Percentiles rank a stretch among this genome's conserved stretches.
These are phyloP conservation scores for Diaporthe sp. DNA, from an alignment of 2,329 filamentous ascomycete genomes.

Conservation along the genomic window DNA sequence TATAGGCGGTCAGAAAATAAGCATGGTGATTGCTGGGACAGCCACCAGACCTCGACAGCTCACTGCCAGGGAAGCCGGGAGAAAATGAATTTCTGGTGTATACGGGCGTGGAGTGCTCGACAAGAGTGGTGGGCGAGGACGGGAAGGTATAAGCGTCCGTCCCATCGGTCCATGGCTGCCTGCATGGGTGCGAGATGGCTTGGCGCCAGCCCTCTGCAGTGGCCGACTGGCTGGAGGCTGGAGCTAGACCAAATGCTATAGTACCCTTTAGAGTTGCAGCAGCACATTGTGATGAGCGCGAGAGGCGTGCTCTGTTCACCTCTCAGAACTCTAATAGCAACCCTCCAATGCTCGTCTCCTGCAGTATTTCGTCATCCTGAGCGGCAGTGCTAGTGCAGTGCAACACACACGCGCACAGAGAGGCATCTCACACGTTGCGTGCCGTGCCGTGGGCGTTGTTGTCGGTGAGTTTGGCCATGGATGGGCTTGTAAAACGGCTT, in stretches of 20 bases:
- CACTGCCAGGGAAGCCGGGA: neutral
- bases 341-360: neutral
- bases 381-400: conserved; percentile 32
- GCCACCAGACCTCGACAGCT: conserved; percentile 16
- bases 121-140: conserved; percentile 1
- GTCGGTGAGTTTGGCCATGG: neutral
- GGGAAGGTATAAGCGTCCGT: conserved; percentile 13
- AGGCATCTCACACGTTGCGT: neutral
- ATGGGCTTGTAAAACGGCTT: neutral
- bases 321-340: conserved; percentile 10
- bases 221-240: conserved; percentile 14
- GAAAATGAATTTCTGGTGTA: neutral
- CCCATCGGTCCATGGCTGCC: neutral
- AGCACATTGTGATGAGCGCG: conserved; percentile 17
- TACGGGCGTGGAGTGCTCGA: neutral
- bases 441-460: neutral
- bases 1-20: neutral
- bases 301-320: neutral
- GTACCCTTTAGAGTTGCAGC: conserved; percentile 11
- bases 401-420: neutral
- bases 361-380: conserved; percentile 15
- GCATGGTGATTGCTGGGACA: conserved; percentile 18
- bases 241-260: conserved; percentile 14
- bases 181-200: neutral
- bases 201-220: neutral